Evolutionary conservation across 2,329 filamentous ascomycete genomes (phyloP).

Genomic region (Passalora sequoiae): DNA sequence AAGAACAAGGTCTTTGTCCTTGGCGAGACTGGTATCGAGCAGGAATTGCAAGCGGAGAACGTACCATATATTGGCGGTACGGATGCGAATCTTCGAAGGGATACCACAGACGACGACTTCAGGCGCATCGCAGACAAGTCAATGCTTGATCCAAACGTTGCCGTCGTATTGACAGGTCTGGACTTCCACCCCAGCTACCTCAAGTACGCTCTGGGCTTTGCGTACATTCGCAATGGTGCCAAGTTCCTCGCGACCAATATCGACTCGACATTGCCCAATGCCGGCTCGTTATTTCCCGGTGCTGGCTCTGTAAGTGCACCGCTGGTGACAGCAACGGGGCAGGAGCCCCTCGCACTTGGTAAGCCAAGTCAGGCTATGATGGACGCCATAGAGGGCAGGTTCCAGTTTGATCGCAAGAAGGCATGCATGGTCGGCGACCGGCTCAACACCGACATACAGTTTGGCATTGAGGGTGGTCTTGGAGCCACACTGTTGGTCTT

Average conservation of each 20-base stretch:
- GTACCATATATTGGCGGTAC: slow-evolving; percentile 81
- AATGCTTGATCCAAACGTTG: slow-evolving; percentile 81
- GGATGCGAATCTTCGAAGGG: slow-evolving; percentile 69
- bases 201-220: slow-evolving; percentile 77
- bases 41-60: slow-evolving; percentile 75
- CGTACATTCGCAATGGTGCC: slow-evolving; percentile 78
- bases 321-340: slow-evolving; percentile 57
- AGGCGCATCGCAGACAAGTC: slow-evolving; percentile 64
- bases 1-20: slow-evolving; percentile 94
- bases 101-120: slow-evolving; percentile 78
- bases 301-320: slow-evolving; percentile 79
- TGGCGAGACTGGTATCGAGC: slow-evolving; percentile 85
- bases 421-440: slow-evolving; percentile 97
- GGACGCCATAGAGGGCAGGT: slow-evolving; percentile 96
- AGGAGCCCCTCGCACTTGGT: slow-evolving; percentile 72
- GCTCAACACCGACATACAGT: slow-evolving; percentile 91
- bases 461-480: slow-evolving; percentile 83
- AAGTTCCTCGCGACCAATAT: slow-evolving; percentile 88
- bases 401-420: slow-evolving; percentile 73
- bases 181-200: slow-evolving; percentile 96
- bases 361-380: slow-evolving; percentile 99
- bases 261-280: slow-evolving; percentile 81
- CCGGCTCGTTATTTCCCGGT: slow-evolving; percentile 80
- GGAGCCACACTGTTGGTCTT: slow-evolving; percentile 88
- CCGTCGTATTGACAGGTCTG: slow-evolving; percentile 79